Evolutionary conservation across 108 stramenopile species (phyloP), one percentile per base, ranked within the genome.

Genomic region (Cyclotella kingstonii): DNA sequence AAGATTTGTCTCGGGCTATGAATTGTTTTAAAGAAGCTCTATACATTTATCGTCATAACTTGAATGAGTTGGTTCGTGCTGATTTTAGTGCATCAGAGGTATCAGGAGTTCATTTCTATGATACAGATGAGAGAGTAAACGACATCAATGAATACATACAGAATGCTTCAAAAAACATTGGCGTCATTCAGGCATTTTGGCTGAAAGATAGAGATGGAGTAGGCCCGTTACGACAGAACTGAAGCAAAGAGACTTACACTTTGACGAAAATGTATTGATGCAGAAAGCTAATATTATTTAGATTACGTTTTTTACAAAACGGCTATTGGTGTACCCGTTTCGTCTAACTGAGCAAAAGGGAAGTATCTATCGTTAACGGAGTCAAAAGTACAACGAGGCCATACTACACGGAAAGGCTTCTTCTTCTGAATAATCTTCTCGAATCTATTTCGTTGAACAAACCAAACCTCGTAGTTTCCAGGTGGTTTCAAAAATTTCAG

Each of bases 351-450:
- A 21, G 83, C 79, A 63, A 60, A 88, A 0, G 87, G 87, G 57
- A 80, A 86, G 70, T 87, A 90, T 53, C 78, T 69, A 33, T 81
- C 68, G 31, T 87, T 90, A 33, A 77, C 64, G 8, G 57, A 42
- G 72, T 90, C 89, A 63, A 80, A 90, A 2, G 86, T 87, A 66
- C 89, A 90, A n/a, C 74, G 62, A 34, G 89, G 89, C 35, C 58
- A 75, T 9, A 85, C 73, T 4, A 87, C 85, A 19, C 73, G 56
- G 34, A 85, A 81, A 0, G 80, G 78, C 39, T 90, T 90, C 54
- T 66, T 70, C 55, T 85, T 83, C 50, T 87, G 77, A 15, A 90
- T 61, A 27, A 79, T 56, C 48, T 70, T 79, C 29, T 82, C 79
- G 59, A 71, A 72, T 25, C 64, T 62, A 18, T 82, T 85, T 27